Conservation (phyloP, 75 land plant genomes). For the Sequoia sempervirens region DNA sequence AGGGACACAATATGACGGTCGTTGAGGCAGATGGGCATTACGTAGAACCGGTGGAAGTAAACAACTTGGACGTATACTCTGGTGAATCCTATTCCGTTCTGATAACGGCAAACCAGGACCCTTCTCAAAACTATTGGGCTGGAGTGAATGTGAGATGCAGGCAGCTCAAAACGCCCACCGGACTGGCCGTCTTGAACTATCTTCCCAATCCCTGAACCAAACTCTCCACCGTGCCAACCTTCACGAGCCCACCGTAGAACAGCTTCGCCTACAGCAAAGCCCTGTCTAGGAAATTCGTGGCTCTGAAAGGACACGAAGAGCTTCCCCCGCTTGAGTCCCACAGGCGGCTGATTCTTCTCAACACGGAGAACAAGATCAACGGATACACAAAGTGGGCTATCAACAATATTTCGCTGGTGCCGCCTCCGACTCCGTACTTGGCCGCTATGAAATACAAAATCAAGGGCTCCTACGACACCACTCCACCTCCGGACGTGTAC, state of each 20-base stretch:
- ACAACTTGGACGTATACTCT: slow-evolving; percentile 15
- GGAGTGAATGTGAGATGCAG: slow-evolving; percentile 31
- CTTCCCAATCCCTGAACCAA: slow-evolving; percentile 11
- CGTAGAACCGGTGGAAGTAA: slow-evolving; percentile 12
- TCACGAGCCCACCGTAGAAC: slow-evolving; percentile 62
- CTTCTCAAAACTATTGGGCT: not conserved
- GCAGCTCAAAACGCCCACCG: slow-evolving; percentile 25
- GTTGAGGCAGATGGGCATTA: slow-evolving; percentile 34
- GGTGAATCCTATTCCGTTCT: slow-evolving; percentile 32
- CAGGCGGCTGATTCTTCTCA: not conserved
- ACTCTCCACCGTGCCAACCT: slow-evolving; percentile 41
- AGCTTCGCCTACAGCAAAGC: slow-evolving; percentile 15
- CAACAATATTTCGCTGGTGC: no score
- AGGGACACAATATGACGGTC: slow-evolving; percentile 30
- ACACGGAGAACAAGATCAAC: not conserved
- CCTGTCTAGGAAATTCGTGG: slow-evolving; percentile 6
- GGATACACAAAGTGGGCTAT: no score
- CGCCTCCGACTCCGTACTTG: no score
- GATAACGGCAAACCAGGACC: slow-evolving; percentile 23
- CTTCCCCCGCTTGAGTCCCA: not conserved
- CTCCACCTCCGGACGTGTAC: not conserved
- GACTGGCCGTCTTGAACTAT: slow-evolving; percentile 35
- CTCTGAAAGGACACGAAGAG: not conserved
- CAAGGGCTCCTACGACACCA: not conserved
- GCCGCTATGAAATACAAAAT: not conserved